Evolutionary conservation across 306 rosid species (phyloP), one percentile per base, ranked within the genome.

Genomic region (Senna tora): DNA sequence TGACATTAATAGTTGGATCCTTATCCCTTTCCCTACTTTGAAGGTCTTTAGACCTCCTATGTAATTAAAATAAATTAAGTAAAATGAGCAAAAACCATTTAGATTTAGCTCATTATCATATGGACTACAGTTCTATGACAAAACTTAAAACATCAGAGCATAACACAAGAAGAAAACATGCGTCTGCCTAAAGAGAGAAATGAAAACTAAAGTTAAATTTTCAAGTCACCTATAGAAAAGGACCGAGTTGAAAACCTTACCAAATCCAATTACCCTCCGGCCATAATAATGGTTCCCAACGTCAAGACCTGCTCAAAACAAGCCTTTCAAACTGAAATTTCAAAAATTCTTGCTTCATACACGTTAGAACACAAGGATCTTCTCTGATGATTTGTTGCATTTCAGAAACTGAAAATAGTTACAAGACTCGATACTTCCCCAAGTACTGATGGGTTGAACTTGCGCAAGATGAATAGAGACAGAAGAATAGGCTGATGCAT

Each of bases 401-500:
- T 80, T 75, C 71, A 80, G 73, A 61, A 70, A 77, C 65, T 65
- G 55, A 82, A 77, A 77, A 57, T 63, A 49, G 73, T 53, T 71
- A 77, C 81, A 80, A 69, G 71, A 71, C 79, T 60, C 67, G 75
- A 67, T 19, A 69, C 54, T 78, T 57, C 69, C 72, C 64, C 76
- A 66, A 67, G 75, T 8, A 77, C 76, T 70, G 79, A 72, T 69
- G 72, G 72, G 80, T 79, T 80, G 75, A 56, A 65, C 43, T 61
- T 1, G 16, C 11, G 49, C 54, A 53, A 79, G 70, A 73, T 79
- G 75, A 76, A 77, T 73, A 55, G 72, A 19, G 74, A 75, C 59
- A 69, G 58, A 80, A 69, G 58, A 80, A 65, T 61, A 74, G 54
- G 45, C 83, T 63, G 73, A 74, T 84, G 79, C 77, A 77, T 77